Percentiles rank a stretch among this genome's conserved stretches.
Conservation (phyloP, 2,329 filamentous ascomycete genomes). For the Macrophomina pseudophaseolina region DNA sequence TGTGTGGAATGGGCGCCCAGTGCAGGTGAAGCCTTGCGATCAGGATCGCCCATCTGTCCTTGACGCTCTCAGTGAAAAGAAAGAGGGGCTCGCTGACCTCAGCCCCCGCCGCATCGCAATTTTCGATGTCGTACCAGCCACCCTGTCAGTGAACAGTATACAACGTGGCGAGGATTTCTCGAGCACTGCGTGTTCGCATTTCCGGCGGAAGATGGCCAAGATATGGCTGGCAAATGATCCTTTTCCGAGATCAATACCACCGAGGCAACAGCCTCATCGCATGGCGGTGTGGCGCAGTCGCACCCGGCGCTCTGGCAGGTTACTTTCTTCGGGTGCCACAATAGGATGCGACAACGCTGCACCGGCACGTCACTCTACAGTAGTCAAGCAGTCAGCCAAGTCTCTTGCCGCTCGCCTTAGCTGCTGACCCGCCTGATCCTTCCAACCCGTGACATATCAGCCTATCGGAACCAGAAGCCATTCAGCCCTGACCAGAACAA, state of each 20-base stretch:
- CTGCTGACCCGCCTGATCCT: not conserved
- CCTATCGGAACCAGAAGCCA: not conserved
- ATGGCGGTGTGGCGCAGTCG: not conserved
- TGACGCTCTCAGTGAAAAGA: no score
- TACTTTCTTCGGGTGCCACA: not conserved
- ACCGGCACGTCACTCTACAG: not conserved
- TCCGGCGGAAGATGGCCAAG: not conserved
- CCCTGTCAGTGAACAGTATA: no score
- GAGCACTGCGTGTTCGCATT: no score
- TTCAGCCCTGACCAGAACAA: not conserved
- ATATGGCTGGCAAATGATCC: not conserved
- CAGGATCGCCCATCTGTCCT: no score
- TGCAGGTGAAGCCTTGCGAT: no score
- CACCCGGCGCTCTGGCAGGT: not conserved
- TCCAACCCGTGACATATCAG: not conserved
- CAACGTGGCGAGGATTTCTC: no score
- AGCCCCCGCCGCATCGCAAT: not conserved
- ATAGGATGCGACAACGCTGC: not conserved
- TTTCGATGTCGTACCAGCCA: not conserved
- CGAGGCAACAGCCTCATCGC: not conserved
- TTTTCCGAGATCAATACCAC: constrained; percentile 7
- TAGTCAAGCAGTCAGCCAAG: not conserved
- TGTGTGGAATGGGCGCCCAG: no score
- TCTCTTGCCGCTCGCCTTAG: not conserved
- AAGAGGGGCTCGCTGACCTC: not conserved